Base-by-base conservation (phyloP, 148 eudicot species). In the Salicornia ramosissima region DNA sequence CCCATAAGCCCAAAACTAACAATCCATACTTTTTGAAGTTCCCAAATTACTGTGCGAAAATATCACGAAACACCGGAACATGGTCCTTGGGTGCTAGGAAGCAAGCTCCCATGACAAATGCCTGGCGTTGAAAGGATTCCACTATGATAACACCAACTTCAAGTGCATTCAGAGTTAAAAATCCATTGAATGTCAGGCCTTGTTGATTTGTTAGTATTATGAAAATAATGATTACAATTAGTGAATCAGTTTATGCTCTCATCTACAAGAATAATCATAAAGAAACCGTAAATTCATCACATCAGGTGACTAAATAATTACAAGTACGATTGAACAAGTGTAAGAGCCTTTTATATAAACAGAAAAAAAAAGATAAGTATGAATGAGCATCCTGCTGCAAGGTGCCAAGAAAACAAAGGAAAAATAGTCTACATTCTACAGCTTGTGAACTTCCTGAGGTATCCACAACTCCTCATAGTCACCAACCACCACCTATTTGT, bases 401-500 rank as follows among this genome's bases (percentile, higher is more conserved):
- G 51, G 3, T 14, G n/a, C 18, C 49, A 45, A 45, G 2, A 5
- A 1, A 2, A 22, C 8, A 49, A 1, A 18, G 40, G 19, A 62
- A 9, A 50, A 24, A 15, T 1, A 49, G 24, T 49, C n/a, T 36
- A 36, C 40, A 15, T 9, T 7, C 71, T 75, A 87, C 45, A 80
- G 57, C 86, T 75, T 80, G 86, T 84, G 90, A 26, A 25, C 75
- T 56, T 63, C 90, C 71, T 76, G 89, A 53, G 97, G 96, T 72
- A 92, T 79, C 72, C 71, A 72, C 70, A 92, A 55, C 77, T 82
- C 88, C 11, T 80, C 84, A 63, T 49, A 80, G 77, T 92, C 97
- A 60, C 81, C 97, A 28, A 89, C 87, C 12, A 79, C 80, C 42
- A 82, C 92, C 97, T 92, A 74, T 60, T 39, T 50, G 56, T 12